Percentiles rank a stretch among this genome's conserved stretches.
phyloP scores from a whole-genome alignment of 106 monocot species.

The Dendrobium catenatum region DNA sequence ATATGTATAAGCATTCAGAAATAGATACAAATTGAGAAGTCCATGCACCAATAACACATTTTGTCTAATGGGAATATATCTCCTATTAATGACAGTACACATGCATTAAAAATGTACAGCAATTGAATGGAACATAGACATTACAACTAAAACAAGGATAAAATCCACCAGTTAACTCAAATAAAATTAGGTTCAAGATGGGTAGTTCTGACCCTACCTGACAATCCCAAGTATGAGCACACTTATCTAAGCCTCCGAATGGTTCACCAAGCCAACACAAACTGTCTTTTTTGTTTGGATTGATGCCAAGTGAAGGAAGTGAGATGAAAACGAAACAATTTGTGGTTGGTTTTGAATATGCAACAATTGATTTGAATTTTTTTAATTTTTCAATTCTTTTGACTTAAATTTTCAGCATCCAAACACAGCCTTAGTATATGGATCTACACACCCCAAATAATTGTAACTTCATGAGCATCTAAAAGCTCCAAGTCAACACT shows the following conservation, averaged over 20 bases:
- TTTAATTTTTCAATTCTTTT: too few relatives aligned
- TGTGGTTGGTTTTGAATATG: too few relatives aligned
- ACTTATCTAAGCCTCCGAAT: too few relatives aligned
- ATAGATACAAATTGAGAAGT: neutral
- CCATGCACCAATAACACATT: neutral
- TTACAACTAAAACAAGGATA: neutral
- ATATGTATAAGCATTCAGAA: neutral
- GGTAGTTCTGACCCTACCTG: neutral
- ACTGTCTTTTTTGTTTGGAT: too few relatives aligned
- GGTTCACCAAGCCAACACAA: too few relatives aligned
- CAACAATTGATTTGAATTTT: too few relatives aligned
- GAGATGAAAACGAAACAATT: too few relatives aligned
- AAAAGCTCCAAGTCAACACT: neutral
- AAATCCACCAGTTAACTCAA: neutral
- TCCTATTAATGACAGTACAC: neutral
- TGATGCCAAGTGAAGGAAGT: too few relatives aligned
- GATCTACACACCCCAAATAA: neutral
- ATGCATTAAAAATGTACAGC: too few relatives aligned
- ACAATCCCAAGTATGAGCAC: too few relatives aligned
- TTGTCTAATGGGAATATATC: neutral
- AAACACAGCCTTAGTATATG: too few relatives aligned
- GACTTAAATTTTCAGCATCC: too few relatives aligned
- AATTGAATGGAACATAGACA: neutral
- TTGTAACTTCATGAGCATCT: neutral
- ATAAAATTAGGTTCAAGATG: neutral